Percentiles rank a stretch among this genome's conserved stretches.
These are phyloP conservation scores for Cenchrus americanus DNA, from an alignment of 176 grass and related monocot genomes.

Conservation along the genomic window DNA sequence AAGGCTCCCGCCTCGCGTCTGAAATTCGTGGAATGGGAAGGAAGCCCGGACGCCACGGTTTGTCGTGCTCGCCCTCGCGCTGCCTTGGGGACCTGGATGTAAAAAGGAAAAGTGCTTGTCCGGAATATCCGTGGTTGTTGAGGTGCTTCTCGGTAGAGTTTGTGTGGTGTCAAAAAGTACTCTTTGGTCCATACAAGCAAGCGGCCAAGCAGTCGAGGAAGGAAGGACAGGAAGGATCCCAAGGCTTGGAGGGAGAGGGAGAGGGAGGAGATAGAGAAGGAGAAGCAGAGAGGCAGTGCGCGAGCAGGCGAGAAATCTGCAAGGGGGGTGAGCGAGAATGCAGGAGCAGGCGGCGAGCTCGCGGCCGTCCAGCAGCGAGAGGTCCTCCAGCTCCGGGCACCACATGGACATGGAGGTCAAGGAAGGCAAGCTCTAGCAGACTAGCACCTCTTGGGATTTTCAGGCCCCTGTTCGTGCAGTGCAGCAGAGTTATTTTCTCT, in stretches of 20 bases:
- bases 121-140: rapidly evolving
- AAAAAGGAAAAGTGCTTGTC: rapidly evolving
- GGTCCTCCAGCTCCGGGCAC: conserved; percentile 88
- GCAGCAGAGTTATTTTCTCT: neutral
- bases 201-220: neutral
- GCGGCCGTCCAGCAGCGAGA: conserved; percentile 88
- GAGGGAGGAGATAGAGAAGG: neutral
- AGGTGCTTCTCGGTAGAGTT: neutral
- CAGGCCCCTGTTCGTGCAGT: neutral
- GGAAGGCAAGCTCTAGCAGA: conserved; percentile 60
- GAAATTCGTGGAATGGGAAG: neutral
- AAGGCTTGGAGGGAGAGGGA: no score
- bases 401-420: conserved; percentile 65
- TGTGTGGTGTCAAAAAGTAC: neutral
- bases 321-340: conserved; percentile 21
- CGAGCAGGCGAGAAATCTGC: no score
- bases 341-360: conserved; percentile 81
- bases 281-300: neutral
- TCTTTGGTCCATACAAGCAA: conserved; percentile 32
- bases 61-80: rapidly evolving
- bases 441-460: no score
- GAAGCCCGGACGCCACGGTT: rapidly evolving
- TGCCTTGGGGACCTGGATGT: neutral
- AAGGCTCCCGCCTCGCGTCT: rapidly evolving
- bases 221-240: neutral